Evolutionary conservation across 139 green algal genomes (phyloP).

Genomic region (Coelastrella sp.): DNA sequence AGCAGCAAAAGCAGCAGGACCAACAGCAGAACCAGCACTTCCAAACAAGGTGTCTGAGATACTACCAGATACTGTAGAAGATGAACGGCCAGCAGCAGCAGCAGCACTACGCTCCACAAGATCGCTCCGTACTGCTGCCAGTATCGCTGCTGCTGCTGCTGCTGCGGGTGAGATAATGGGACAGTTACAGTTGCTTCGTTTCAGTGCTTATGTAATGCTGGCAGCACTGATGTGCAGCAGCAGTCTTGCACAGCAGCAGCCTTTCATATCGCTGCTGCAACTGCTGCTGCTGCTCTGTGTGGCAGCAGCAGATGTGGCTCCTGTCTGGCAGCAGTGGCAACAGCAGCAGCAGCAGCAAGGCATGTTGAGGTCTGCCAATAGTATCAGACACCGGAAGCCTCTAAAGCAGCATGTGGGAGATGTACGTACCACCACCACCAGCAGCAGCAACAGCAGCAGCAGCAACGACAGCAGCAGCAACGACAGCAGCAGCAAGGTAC

Average conservation of each 20-base stretch:
- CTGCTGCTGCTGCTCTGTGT: not conserved
- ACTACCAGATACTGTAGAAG: not conserved
- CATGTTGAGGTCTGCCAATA: not conserved
- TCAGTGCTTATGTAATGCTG: not conserved
- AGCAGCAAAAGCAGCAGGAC: not conserved
- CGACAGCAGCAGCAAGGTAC: not conserved
- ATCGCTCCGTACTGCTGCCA: not conserved
- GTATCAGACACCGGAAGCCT: not conserved
- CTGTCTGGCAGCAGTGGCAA: not conserved
- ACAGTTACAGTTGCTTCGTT: not conserved
- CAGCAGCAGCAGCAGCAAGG: slow-evolving; percentile 16
- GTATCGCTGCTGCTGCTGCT: not conserved
- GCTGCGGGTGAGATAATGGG: not conserved
- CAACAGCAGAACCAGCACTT: not conserved
- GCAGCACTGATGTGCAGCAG: slow-evolving; percentile 6
- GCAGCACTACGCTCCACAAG: not conserved
- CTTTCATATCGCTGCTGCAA: slow-evolving; percentile 7
- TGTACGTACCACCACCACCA: not conserved
- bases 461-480: not conserved
- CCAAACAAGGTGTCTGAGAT: too few species aligned
- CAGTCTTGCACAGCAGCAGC: not conserved
- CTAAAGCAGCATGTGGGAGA: not conserved
- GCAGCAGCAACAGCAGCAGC: slow-evolving; percentile 22
- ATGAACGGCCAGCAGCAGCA: slow-evolving; percentile 12
- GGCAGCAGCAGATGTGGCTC: not conserved